Evolutionary conservation across 163 green algal species (phyloP).

Genomic region (Scenedesmus sp.): DNA sequence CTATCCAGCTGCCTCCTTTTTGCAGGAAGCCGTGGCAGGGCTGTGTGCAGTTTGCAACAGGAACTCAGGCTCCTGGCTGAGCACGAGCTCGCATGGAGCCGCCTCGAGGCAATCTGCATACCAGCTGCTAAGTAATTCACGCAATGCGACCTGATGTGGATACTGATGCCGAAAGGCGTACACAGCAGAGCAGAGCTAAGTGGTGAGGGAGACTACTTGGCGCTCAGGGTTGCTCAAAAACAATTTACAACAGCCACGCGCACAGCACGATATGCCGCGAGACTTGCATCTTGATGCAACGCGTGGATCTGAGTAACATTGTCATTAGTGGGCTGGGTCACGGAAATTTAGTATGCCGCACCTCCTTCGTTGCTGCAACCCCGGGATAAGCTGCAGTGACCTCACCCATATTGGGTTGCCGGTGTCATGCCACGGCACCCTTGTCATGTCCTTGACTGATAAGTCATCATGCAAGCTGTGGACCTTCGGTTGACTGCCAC

Average conservation of each 20-base stretch:
- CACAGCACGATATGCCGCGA: background rate
- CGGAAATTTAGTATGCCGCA: too few species aligned
- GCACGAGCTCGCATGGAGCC: background rate
- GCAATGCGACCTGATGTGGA: background rate
- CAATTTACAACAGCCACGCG: background rate
- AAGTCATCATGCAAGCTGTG: background rate
- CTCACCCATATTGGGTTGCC: background rate
- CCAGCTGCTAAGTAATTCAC: background rate
- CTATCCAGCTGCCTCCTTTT: slow-evolving; percentile 9
- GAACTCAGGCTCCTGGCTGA: background rate
- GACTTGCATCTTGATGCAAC: background rate
- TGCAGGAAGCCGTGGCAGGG: background rate
- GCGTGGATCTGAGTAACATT: background rate
- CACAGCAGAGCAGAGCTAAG: background rate
- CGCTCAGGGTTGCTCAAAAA: background rate
- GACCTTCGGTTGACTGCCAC: too few species aligned
- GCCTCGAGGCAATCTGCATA: background rate
- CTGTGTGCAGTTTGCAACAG: background rate
- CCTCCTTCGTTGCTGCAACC: too few species aligned
- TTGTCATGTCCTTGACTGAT: background rate
- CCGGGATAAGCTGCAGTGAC: background rate
- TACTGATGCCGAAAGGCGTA: background rate
- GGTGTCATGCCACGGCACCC: background rate
- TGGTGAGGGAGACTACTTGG: background rate
- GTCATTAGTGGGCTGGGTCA: background rate